Base-by-base conservation (phyloP, 768 basidiomycete species). In the Kondoa malvinella region DNA sequence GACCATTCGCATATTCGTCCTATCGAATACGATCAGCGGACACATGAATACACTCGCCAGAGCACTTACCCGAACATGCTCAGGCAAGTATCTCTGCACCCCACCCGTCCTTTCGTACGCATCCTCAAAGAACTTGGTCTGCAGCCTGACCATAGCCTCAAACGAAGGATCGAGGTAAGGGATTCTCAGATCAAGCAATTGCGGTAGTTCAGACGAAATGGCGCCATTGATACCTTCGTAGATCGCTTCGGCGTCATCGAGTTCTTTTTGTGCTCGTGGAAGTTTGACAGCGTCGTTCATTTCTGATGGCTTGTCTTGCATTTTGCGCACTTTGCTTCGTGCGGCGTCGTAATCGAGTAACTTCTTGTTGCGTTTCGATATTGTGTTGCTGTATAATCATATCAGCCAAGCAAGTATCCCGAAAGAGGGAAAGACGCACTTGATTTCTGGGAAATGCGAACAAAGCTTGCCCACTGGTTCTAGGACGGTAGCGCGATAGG, bases 401-500 rank as follows among this genome's bases (percentile, higher is more conserved):
- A 31, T 31, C n/a, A n/a, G n/a, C n/a, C n/a, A n/a, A n/a, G n/a
- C n/a, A n/a, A n/a, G n/a, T n/a, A n/a, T n/a, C n/a, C n/a, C n/a
- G n/a, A n/a, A n/a, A n/a, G n/a, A n/a, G n/a, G n/a, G n/a, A n/a
- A 25, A 25, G 15, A 59, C 58, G 4, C 30, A 59, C 58, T 95
- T 95, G 76, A 96, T 85, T 33, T 89, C 79, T 1, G 91, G 89
- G 78, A 90, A 94, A 77, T 95, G 95, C 0, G 88, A 87, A 75
- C 88, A 90, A 85, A 97, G 90, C 80, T 94, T 94, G 1, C 92
- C 91, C 85, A 99, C 89, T 1, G 95, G 95, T 75, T 97, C 95
- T 66, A 92, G 85, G 63, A 97, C 86, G 27, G 94, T 90, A 30
- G 91, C 90, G 32, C 95, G 85, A 79, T 88, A 99, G 2, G 95